phyloP scores from a whole-genome alignment of 306 rosid species.

The Castanea sativa region DNA sequence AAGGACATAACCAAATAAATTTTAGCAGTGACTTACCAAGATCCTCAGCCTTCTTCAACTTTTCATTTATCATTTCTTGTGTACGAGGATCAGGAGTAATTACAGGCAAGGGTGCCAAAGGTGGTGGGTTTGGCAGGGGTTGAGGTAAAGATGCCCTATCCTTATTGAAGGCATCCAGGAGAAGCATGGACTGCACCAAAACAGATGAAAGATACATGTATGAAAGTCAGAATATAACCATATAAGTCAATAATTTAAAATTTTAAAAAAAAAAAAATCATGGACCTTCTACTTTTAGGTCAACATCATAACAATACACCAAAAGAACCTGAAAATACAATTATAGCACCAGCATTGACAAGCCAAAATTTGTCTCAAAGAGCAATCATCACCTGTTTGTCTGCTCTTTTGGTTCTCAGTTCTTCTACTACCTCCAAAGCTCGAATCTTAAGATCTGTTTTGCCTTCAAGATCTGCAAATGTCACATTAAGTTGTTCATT shows the following conservation, averaged over 20 bases:
- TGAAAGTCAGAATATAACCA: slow-evolving; percentile 9
- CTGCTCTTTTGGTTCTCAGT: slow-evolving; percentile 89
- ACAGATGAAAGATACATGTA: slow-evolving; percentile 9
- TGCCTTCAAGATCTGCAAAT: slow-evolving; percentile 93
- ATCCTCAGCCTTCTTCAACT: slow-evolving; percentile 96
- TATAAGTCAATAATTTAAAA: background rate
- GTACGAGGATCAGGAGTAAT: slow-evolving; percentile 84
- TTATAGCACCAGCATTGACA: slow-evolving; percentile 4
- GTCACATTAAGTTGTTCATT: slow-evolving; percentile 2
- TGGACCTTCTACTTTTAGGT: background rate
- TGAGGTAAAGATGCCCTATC: slow-evolving; percentile 97
- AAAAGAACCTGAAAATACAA: background rate
- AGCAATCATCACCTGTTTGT: slow-evolving; percentile 71
- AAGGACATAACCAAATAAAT: background rate
- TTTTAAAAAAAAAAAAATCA: background rate
- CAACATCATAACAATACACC: slow-evolving; percentile 5
- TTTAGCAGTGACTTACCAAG: slow-evolving; percentile 59
- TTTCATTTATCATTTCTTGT: slow-evolving; percentile 98
- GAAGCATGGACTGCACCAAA: slow-evolving; percentile 72
- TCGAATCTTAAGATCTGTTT: slow-evolving; percentile 88
- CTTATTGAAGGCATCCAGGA: slow-evolving; percentile 94
- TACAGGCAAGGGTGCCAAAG: slow-evolving; percentile 82
- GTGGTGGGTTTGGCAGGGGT: slow-evolving; percentile 86
- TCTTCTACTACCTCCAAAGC: slow-evolving; percentile 88
- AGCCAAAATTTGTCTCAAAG: slow-evolving; percentile 11